phyloP scores from a whole-genome alignment of 768 basidiomycete genomes.

The Trametes coccinea region DNA sequence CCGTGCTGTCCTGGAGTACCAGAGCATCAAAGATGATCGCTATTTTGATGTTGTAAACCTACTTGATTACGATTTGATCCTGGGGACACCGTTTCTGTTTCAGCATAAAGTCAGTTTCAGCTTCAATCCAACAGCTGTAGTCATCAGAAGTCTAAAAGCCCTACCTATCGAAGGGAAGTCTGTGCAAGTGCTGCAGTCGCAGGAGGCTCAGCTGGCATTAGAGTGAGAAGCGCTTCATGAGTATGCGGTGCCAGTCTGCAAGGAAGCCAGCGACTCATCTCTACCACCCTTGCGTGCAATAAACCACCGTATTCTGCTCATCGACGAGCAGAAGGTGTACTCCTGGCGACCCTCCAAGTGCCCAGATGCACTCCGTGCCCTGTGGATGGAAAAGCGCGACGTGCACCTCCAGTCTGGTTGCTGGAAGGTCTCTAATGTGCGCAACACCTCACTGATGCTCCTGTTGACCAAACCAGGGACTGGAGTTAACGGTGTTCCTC shows the following conservation, averaged over 20 bases:
- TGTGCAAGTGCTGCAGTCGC: background rate
- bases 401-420: no score
- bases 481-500: no score
- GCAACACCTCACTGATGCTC: no score
- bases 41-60: slow-evolving; percentile 18
- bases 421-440: no score
- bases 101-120: slow-evolving; percentile 11
- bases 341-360: no score
- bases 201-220: background rate
- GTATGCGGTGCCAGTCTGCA: slow-evolving; percentile 19
- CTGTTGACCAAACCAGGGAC: no score
- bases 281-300: no score
- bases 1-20: slow-evolving; percentile 6
- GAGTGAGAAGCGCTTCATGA: slow-evolving; percentile 3
- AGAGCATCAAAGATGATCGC: background rate
- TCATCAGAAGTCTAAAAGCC: background rate
- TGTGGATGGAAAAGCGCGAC: no score
- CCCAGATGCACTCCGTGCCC: no score
- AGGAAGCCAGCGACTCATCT: background rate
- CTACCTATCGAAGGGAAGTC: slow-evolving; percentile 3
- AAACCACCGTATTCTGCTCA: no score
- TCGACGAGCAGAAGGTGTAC: no score
- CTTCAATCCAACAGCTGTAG: slow-evolving; percentile 18
- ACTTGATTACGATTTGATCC: slow-evolving; percentile 25
- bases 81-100: slow-evolving; percentile 32